Evolutionary conservation across 2,329 filamentous ascomycete species (phyloP).

Genomic region (Thielaviopsis musarum): DNA sequence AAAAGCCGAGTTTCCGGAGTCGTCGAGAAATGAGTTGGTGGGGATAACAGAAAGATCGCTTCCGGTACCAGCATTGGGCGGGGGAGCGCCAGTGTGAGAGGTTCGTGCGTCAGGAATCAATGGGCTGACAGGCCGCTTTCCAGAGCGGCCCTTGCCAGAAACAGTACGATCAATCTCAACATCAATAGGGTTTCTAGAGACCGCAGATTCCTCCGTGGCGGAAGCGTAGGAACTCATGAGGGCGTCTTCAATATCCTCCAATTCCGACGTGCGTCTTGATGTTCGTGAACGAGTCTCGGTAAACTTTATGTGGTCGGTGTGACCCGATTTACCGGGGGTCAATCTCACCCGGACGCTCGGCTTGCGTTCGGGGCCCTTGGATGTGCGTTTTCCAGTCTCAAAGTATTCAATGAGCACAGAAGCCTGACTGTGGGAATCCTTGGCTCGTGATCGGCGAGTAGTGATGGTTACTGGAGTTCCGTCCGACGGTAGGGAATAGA

Average conservation of each 20-base stretch:
- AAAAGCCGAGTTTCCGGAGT: constrained; percentile 29
- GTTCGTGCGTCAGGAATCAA: constrained; percentile 29
- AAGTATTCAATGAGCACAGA: constrained; percentile 92
- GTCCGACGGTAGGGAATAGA: constrained; percentile 70
- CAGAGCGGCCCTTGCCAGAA: background rate
- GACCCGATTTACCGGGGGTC: constrained; percentile 56
- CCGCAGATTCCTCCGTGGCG: constrained; percentile 61
- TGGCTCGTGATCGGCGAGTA: constrained; percentile 29
- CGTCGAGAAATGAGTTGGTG: constrained; percentile 43
- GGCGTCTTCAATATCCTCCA: constrained; percentile 41
- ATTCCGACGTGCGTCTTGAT: constrained; percentile 33
- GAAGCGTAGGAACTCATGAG: constrained; percentile 60
- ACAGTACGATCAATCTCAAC: constrained; percentile 57
- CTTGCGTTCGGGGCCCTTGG: constrained; percentile 44
- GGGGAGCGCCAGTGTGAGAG: constrained; percentile 23
- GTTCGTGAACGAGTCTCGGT: constrained; percentile 64
- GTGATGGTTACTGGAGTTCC: constrained; percentile 84
- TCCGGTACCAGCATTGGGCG: constrained; percentile 46
- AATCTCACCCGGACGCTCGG: constrained; percentile 69
- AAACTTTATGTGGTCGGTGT: constrained; percentile 68
- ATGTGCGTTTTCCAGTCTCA: constrained; percentile 41
- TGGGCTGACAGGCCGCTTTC: constrained; percentile 50
- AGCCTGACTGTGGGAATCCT: constrained; percentile 53
- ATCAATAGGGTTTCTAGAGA: constrained; percentile 64
- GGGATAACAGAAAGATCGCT: constrained; percentile 77